Evolutionary conservation across 495 filamentous ascomycete species (phyloP).

Genomic region (Aspergillus steynii): DNA sequence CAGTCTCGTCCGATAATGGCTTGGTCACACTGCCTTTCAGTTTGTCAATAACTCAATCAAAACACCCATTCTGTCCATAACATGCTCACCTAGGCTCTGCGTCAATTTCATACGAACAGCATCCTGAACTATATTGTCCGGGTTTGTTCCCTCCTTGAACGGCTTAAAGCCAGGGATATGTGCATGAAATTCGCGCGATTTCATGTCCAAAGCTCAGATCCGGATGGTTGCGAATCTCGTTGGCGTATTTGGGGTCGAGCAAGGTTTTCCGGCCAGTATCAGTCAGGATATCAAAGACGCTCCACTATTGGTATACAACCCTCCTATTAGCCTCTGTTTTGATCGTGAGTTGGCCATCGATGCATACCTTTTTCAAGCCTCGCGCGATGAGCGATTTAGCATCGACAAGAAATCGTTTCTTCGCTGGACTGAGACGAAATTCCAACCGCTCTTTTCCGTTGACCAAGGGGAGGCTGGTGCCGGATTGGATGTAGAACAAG

Average conservation of each 20-base stretch:
- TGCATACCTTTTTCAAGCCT: background rate
- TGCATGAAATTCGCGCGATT: slow-evolving; percentile 13
- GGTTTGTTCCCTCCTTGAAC: slow-evolving; percentile 17
- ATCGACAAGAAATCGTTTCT: background rate
- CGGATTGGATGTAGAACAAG: background rate
- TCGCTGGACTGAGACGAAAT: background rate
- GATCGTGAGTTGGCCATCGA: background rate
- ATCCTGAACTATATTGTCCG: slow-evolving; percentile 16
- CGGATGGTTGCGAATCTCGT: slow-evolving; percentile 22
- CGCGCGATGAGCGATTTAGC: background rate
- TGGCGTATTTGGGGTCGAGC: slow-evolving; percentile 23
- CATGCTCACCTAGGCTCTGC: slow-evolving; percentile 14
- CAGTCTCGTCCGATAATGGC: slow-evolving; percentile 21
- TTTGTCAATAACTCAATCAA: too few species aligned
- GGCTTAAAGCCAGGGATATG: slow-evolving; percentile 42
- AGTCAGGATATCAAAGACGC: slow-evolving; percentile 12
- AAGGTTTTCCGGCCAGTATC: slow-evolving; percentile 20
- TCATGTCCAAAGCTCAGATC: slow-evolving; percentile 13
- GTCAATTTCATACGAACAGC: slow-evolving; percentile 22
- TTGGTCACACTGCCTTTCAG: slow-evolving; percentile 15
- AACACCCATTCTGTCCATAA: background rate
- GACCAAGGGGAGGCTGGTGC: background rate
- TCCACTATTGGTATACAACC: background rate
- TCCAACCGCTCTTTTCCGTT: background rate
- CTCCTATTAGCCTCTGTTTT: background rate